Evolutionary conservation across 2,329 filamentous ascomycete genomes (phyloP).

Genomic region (Nemania sp.): DNA sequence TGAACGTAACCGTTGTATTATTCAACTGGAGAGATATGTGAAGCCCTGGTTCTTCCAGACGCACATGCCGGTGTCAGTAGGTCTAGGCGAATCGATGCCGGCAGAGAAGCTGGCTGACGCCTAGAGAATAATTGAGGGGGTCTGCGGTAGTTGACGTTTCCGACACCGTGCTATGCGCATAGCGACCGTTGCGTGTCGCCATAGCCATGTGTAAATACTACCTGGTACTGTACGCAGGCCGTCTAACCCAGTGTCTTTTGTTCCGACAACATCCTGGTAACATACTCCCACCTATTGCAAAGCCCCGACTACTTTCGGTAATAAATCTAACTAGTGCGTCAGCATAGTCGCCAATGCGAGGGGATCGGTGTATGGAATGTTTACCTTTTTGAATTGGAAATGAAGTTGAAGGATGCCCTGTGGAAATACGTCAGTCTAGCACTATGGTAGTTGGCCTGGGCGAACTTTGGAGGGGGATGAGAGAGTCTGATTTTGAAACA

Average conservation of each 20-base stretch:
- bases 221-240: conserved; percentile 23
- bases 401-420: conserved; percentile 94
- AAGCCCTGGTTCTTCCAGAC: conserved; percentile 30
- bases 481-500: conserved; percentile 27
- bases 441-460: conserved; percentile 2
- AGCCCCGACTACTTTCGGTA: conserved; percentile 44
- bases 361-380: conserved; percentile 27
- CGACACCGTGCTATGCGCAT: conserved; percentile 17
- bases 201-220: conserved; percentile 25
- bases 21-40: conserved; percentile 18
- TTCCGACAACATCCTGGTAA: conserved; percentile 7
- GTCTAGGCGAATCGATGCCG: conserved; percentile 24
- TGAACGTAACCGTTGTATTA: conserved; percentile 15
- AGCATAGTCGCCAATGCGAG: conserved; percentile 21
- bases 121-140: conserved; percentile 4
- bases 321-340: conserved; percentile 43
- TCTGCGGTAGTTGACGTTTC: conserved; percentile 5
- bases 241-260: conserved; percentile 13
- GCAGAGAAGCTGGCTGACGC: too few relatives aligned
- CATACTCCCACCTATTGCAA: conserved; percentile 1
- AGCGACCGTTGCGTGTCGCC: conserved; percentile 22
- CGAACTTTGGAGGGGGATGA: conserved; percentile 18
- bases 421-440: conserved; percentile 35
- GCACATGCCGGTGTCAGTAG: conserved; percentile 30
- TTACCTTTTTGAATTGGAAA: conserved; percentile 98